Base-by-base conservation (phyloP, 768 basidiomycete genomes). In the Kwoniella sp. region DNA sequence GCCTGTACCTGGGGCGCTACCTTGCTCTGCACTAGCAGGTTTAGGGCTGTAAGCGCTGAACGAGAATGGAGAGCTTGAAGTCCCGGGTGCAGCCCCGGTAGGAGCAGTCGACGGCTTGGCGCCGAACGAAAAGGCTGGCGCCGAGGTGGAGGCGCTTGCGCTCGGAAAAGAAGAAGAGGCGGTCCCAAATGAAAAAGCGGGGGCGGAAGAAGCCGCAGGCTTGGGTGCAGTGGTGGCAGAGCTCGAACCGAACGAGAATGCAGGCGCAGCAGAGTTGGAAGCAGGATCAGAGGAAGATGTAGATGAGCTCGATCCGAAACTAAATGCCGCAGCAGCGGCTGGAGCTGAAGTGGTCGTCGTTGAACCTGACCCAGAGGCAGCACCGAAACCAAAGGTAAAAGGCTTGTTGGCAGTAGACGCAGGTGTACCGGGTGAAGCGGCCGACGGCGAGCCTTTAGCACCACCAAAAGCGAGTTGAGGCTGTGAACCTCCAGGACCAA, bases 381-480 rank as follows among this genome's bases (percentile, higher is more conserved):
- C 65, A 23, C 69, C 69, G 50, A 68, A 72, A 23, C 60, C 51
- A 45, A 68, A 68, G 23, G 59, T 58, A 28, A 52, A 61, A 28
- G 70, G 63, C 55, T 57, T 65, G n/a, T 58, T 47, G 1, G 69
- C 55, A 8, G 41, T 20, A 17, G 11, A 11, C 29, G 54, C 65
- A 11, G 55, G 29, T 22, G 65, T 60, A 22, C 59, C 58, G 47
- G 67, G 57, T 28, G 68, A 52, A 13, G 55, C 55, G 20, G 63
- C 30, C 20, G 55, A 55, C 20, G 63, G 63, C 17, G 59, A 55
- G 13, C 61, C 29, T 29, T 65, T 68, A 2, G 75, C 75, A 12
- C 73, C 75, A 0, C 75, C 75, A 53, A 77, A 77, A 23, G 73
- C 45, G 28, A 77, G 55, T 37, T 73, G 72, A 23, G 75, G 75